Evolutionary conservation across 768 basidiomycete genomes (phyloP).

Genomic region (Cyclocybe cylindracea): DNA sequence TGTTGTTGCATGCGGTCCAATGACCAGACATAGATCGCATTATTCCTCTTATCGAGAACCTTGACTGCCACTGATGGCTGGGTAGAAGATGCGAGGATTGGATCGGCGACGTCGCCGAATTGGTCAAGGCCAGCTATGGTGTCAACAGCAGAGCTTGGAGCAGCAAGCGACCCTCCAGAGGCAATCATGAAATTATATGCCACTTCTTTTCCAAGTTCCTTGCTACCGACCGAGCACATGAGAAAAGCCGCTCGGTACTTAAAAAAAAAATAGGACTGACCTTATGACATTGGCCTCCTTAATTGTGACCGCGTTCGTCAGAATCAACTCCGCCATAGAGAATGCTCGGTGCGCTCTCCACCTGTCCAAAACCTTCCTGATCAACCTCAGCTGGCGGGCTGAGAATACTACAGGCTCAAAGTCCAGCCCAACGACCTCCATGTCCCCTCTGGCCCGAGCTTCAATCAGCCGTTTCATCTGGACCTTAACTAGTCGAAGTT

Average conservation of each 20-base stretch:
- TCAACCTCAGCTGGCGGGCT: slow-evolving; percentile 78
- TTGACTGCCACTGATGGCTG: slow-evolving; percentile 90
- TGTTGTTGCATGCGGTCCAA: slow-evolving; percentile 86
- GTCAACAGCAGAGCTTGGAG: slow-evolving; percentile 82
- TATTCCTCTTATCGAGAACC: slow-evolving; percentile 85
- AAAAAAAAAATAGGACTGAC: slow-evolving; percentile 35
- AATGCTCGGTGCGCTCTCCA: slow-evolving; percentile 88
- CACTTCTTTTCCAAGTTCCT: slow-evolving; percentile 84
- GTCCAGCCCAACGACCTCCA: slow-evolving; percentile 56
- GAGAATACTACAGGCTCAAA: slow-evolving; percentile 85
- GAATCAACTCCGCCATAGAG: slow-evolving; percentile 88
- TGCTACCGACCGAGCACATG: slow-evolving; percentile 44
- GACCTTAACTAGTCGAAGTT: slow-evolving; percentile 74
- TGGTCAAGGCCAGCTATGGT: slow-evolving; percentile 86
- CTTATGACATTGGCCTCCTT: slow-evolving; percentile 97
- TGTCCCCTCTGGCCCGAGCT: slow-evolving; percentile 76
- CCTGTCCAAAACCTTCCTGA: slow-evolving; percentile 77
- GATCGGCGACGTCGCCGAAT: slow-evolving; percentile 92
- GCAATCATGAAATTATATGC: slow-evolving; percentile 91
- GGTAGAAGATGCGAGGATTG: slow-evolving; percentile 65
- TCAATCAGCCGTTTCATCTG: slow-evolving; percentile 84
- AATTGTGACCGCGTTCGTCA: slow-evolving; percentile 81
- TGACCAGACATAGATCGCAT: slow-evolving; percentile 91
- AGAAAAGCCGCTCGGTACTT: slow-evolving; percentile 1
- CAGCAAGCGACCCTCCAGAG: slow-evolving; percentile 77